A percentile compares a stretch with the other conserved stretches of the same genome.
phyloP scores from a whole-genome alignment of 305 asterid species.

The Fraxinus xanthoxyloides region DNA sequence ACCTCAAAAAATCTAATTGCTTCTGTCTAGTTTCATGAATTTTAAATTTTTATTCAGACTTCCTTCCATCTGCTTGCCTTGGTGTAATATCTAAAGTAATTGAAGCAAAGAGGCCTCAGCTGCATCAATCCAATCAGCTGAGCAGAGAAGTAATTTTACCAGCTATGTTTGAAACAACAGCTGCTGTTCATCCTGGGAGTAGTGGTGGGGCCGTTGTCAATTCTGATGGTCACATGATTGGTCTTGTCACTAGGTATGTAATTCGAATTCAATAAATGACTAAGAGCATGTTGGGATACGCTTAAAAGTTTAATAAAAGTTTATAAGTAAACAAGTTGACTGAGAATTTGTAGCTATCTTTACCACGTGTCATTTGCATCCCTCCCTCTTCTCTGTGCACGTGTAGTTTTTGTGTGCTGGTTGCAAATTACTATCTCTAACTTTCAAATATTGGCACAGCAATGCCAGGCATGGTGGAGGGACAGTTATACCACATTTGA shows the following conservation, averaged over 20 bases:
- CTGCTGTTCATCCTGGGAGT: constrained; percentile 96
- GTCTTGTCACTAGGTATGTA: constrained; percentile 88
- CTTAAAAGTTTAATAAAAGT: not conserved
- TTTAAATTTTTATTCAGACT: constrained; percentile 42
- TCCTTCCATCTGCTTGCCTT: constrained; percentile 78
- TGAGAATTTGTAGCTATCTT: not conserved
- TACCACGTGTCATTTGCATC: not conserved
- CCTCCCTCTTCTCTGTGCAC: not conserved
- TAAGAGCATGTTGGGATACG: not conserved
- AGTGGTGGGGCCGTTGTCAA: constrained; percentile 98
- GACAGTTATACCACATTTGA: constrained; percentile 84
- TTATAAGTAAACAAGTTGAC: not conserved
- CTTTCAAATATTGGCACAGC: constrained; percentile 42
- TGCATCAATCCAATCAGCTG: constrained; percentile 24
- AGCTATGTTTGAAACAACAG: constrained; percentile 97
- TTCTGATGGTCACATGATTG: constrained; percentile 79
- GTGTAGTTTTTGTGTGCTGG: not conserved
- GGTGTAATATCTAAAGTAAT: constrained; percentile 93
- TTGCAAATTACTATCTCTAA: constrained; percentile 7
- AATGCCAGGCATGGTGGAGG: constrained; percentile 99
- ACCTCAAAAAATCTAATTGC: not conserved
- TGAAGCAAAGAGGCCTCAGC: constrained; percentile 52
- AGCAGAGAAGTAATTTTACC: constrained; percentile 44
- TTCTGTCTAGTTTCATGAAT: constrained; percentile 1
- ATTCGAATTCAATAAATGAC: not conserved